Percentiles rank a stretch among this genome's conserved stretches.
Evolutionary conservation across 208 protist species (phyloP).

Genomic region (Porcisia hertigi): DNA sequence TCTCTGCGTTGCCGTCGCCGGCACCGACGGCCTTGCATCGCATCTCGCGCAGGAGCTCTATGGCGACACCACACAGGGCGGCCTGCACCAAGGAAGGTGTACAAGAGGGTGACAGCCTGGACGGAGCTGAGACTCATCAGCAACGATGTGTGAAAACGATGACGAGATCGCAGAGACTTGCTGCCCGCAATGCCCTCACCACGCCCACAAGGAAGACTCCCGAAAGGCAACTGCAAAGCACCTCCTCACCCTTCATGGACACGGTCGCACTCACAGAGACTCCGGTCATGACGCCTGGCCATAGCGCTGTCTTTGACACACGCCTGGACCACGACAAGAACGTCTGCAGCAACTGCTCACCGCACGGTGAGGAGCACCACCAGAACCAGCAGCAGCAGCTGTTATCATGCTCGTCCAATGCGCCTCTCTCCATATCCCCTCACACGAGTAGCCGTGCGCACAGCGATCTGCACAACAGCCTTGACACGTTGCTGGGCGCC

Average conservation of each 20-base stretch:
- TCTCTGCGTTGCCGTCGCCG: slow-evolving; percentile 8
- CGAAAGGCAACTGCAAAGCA: background rate
- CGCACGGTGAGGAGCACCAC: background rate
- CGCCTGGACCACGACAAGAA: background rate
- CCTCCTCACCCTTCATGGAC: background rate
- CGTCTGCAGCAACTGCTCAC: background rate
- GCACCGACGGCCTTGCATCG: slow-evolving; percentile 17
- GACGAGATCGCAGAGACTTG: background rate
- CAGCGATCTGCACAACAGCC: background rate
- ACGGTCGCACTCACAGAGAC: background rate
- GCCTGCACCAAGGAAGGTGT: slow-evolving; percentile 7
- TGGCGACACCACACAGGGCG: slow-evolving; percentile 7
- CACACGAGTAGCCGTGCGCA: background rate
- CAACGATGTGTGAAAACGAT: background rate
- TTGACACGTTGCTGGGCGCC: background rate
- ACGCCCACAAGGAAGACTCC: background rate
- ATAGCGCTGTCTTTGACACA: background rate
- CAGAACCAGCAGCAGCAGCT: background rate
- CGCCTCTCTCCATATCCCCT: background rate
- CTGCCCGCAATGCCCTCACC: background rate
- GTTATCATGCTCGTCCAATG: background rate
- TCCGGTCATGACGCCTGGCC: background rate
- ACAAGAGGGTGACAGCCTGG: background rate
- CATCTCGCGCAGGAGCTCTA: background rate
- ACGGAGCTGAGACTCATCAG: background rate